These are phyloP conservation scores for Boletellus sp. DNA, from an alignment of 768 basidiomycete genomes.

Conservation along the genomic window DNA sequence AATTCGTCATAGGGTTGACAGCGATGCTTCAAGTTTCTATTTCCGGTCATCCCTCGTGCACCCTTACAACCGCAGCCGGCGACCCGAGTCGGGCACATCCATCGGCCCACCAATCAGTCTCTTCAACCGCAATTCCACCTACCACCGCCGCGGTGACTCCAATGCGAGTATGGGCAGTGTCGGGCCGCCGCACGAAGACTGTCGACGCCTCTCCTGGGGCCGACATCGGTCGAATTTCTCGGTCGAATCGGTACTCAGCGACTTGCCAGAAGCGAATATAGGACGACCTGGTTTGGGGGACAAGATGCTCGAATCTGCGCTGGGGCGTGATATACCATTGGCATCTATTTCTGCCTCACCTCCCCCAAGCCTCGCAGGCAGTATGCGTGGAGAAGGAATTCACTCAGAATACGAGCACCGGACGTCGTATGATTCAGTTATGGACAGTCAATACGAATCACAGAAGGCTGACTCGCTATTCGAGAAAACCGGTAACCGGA, in stretches of 20 bases:
- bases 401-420: conserved; percentile 28
- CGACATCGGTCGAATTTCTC: conserved; percentile 56
- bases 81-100: conserved; percentile 61
- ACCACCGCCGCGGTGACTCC: conserved; percentile 56
- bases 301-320: conserved; percentile 76
- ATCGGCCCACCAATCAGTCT: conserved; percentile 66
- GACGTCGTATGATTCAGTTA: conserved; percentile 61
- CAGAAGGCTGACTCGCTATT: conserved; percentile 52
- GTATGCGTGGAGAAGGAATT: conserved; percentile 10
- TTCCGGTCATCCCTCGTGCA: conserved; percentile 39
- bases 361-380: conserved; percentile 36
- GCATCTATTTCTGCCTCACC: conserved; percentile 67
- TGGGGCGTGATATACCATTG: conserved; percentile 52
- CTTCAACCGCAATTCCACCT: conserved; percentile 62
- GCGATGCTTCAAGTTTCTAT: conserved; percentile 76
- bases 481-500: conserved; percentile 55
- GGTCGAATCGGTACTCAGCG: conserved; percentile 63
- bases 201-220: conserved; percentile 57
- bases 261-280: conserved; percentile 53
- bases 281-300: conserved; percentile 76
- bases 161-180: conserved; percentile 55
- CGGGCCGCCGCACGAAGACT: conserved; percentile 52
- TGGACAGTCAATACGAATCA: conserved; percentile 47
- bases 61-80: conserved; percentile 44
- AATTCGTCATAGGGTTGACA: conserved; percentile 55